Evolutionary conservation across 768 basidiomycete species (phyloP), one percentile per base, ranked within the genome.

Genomic region (Tylopilus plumbeoviolaceoides): DNA sequence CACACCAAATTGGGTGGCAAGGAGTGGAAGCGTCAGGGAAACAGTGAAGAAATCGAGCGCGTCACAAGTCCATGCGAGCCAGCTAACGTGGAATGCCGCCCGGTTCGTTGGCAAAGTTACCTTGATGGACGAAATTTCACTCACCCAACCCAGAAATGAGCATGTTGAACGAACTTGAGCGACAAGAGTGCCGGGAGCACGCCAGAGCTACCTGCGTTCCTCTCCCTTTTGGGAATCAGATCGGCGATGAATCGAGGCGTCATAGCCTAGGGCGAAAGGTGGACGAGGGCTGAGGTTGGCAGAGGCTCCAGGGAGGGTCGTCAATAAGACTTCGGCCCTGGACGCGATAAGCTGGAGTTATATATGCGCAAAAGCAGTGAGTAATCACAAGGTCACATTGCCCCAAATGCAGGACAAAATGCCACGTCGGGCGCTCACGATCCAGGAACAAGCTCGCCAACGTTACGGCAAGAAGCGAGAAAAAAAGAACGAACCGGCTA

Each of bases 41-140:
- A 87, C 91, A 11, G 81, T 78, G 73, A 93, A 94, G 70, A 89
- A 93, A 65, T 93, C 92, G 65, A 90, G 81, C 0, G 90, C 89
- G 63, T 92, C 91, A 68, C 82, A 85, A 3, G 85, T 87, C 91
- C 91, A 94, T 0, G 89, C 89, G 12, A 93, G 73, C 85, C 86
- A 91, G 38, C 84, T 87, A 57, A 18, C 35, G 1, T n/a, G 8
- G 28, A 8, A 10, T 7, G 28, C 10, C n/a, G n/a, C 4, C 8
- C 1, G 10, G 8, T 4, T 17, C 3, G 4, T 59, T 25, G 55
- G 41, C 21, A 8, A 8, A 17, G 10, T 42, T 1, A 14, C 23
- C 23, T 5, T 15, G 1, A 21, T 7, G 44, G 45, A 21, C 23
- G 23, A 12, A 27, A 28, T 11, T 33, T 40, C 10, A 61, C 63